A percentile compares a stretch with the other conserved stretches of the same genome.
These are phyloP conservation scores for Maudiozyma saulgeensis DNA, from an alignment of 805 yeast genomes.

Conservation along the genomic window DNA sequence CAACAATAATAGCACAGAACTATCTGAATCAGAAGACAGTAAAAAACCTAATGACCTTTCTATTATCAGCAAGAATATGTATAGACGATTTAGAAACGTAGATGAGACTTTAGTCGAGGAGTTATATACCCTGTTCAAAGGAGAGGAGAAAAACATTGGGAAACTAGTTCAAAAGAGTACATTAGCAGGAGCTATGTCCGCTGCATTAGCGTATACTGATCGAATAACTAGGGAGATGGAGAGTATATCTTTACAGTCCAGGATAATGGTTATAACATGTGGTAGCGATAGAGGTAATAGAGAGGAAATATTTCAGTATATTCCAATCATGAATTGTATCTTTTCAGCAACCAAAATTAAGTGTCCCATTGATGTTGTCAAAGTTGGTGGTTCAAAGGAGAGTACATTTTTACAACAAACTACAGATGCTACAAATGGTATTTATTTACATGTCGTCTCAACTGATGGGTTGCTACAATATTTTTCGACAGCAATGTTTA, in stretches of 20 bases:
- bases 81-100: conserved; percentile 71
- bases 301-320: conserved; percentile 72
- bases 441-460: conserved; percentile 58
- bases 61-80: conserved; percentile 54
- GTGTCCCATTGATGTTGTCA: conserved; percentile 84
- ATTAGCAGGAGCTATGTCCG: conserved; percentile 69
- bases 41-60: conserved; percentile 12
- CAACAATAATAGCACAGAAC: conserved; percentile 12
- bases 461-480: conserved; percentile 78
- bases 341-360: conserved; percentile 92
- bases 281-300: conserved; percentile 42
- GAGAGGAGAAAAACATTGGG: conserved; percentile 17
- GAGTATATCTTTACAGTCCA: conserved; percentile 43
- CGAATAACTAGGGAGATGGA: conserved; percentile 45
- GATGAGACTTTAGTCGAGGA: conserved; percentile 64
- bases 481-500: conserved; percentile 68
- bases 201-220: conserved; percentile 74
- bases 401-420: conserved; percentile 92
- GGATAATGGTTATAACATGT: conserved; percentile 45
- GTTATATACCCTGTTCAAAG: conserved; percentile 39
- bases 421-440: conserved; percentile 87
- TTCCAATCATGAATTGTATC: conserved; percentile 89
- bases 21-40: not conserved
- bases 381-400: conserved; percentile 40
- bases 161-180: conserved; percentile 36